Conservation (phyloP, 2,329 filamentous ascomycete species). For the Phaeophleospora eucalypticola region DNA sequence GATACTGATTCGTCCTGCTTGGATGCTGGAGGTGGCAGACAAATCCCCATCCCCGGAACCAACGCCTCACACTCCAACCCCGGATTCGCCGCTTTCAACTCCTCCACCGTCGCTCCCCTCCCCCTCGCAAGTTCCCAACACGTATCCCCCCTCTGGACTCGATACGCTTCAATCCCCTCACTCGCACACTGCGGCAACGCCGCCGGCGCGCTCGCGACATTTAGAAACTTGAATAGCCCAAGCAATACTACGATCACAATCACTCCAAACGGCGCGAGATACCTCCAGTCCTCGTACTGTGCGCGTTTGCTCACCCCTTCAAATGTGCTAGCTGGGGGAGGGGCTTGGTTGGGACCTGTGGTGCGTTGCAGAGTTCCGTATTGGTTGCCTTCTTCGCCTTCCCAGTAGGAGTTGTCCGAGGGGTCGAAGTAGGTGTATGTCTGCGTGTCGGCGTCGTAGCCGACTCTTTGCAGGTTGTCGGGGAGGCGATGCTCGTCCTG, state of each 20-base stretch:
- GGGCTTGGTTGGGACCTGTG: not conserved
- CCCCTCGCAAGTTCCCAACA: slow-evolving; percentile 16
- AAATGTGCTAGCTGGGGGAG: slow-evolving; percentile 3
- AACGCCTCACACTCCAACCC: slow-evolving; percentile 13
- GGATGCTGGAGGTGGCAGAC: no score
- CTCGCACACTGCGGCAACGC: slow-evolving; percentile 2
- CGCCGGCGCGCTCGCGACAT: not conserved
- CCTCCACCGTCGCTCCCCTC: slow-evolving; percentile 11
- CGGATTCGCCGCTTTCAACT: slow-evolving; percentile 8
- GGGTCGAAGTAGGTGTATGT: slow-evolving; percentile 16
- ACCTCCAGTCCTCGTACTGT: slow-evolving; percentile 9
- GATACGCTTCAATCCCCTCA: slow-evolving; percentile 12
- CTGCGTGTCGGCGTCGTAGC: slow-evolving; percentile 19
- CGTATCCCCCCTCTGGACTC: slow-evolving; percentile 12
- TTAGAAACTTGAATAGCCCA: slow-evolving; percentile 12
- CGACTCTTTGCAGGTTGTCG: slow-evolving; percentile 12
- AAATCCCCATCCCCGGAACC: slow-evolving; percentile 8
- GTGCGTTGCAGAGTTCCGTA: slow-evolving; percentile 10
- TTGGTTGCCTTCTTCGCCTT: slow-evolving; percentile 11
- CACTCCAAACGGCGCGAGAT: slow-evolving; percentile 14
- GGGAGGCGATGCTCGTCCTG: slow-evolving; percentile 8
- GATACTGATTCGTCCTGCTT: no score
- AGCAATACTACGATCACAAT: slow-evolving; percentile 12
- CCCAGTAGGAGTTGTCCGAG: slow-evolving; percentile 9
- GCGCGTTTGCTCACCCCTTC: slow-evolving; percentile 3